phyloP scores from a whole-genome alignment of 2,329 filamentous ascomycete genomes.

The Aureobasidium sp. region DNA sequence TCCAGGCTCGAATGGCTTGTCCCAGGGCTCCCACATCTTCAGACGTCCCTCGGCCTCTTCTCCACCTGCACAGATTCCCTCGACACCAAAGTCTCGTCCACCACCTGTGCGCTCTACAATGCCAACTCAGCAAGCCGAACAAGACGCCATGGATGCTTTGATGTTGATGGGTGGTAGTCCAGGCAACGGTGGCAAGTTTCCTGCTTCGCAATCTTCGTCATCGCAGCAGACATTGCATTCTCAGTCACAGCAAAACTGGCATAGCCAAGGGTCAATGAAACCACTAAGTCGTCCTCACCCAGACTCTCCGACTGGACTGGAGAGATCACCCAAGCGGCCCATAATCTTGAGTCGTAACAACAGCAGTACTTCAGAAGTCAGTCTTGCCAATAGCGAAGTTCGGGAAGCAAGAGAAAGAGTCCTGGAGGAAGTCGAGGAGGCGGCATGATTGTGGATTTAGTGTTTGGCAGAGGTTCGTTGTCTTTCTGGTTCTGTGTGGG shows the following conservation, averaged over 20 bases:
- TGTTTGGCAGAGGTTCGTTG: neutral
- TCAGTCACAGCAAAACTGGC: neutral
- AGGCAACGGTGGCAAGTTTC: neutral
- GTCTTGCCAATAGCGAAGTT: neutral
- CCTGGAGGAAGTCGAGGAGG: constrained; percentile 9
- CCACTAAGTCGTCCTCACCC: neutral
- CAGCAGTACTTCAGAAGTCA: constrained; percentile 7
- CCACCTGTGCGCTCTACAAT: constrained; percentile 59
- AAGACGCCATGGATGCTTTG: constrained; percentile 72
- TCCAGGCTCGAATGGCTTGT: constrained; percentile 18
- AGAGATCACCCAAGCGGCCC: neutral
- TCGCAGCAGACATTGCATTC: neutral
- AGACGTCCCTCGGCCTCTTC: constrained; percentile 10
- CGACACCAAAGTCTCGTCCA: constrained; percentile 23
- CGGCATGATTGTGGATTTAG: neutral
- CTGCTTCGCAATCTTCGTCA: constrained; percentile 6
- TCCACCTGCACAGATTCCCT: constrained; percentile 22
- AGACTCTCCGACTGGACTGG: neutral
- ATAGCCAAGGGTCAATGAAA: neutral
- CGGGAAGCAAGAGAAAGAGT: constrained; percentile 9
- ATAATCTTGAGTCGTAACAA: neutral
- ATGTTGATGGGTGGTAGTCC: constrained; percentile 59
- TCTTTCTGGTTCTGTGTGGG: neutral
- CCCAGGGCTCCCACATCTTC: constrained; percentile 14
- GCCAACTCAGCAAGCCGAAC: constrained; percentile 60